phyloP scores from a whole-genome alignment of 2,329 filamentous ascomycete genomes.

The Fusarium sp. region DNA sequence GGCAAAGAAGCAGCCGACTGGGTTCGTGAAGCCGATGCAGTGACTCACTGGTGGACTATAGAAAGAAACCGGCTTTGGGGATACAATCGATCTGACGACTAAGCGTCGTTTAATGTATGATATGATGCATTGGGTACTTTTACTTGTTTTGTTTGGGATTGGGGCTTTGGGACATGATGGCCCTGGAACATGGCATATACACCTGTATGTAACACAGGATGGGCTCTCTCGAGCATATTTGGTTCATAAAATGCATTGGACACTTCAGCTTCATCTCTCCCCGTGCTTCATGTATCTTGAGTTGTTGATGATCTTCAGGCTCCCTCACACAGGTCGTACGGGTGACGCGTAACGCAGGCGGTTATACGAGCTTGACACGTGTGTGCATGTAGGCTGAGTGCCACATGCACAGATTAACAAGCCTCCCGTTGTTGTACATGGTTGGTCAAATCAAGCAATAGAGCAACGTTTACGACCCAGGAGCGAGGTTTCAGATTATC shows the following conservation, averaged over 20 bases:
- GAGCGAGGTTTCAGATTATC: neutral
- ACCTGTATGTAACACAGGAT: slow-evolving; percentile 12
- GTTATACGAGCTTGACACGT: neutral
- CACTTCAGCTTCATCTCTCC: neutral
- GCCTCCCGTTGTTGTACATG: neutral
- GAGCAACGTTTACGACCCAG: neutral
- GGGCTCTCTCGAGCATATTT: slow-evolving; percentile 27
- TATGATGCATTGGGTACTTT: slow-evolving; percentile 30
- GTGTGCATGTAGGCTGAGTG: neutral
- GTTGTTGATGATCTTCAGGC: neutral
- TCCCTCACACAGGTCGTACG: neutral
- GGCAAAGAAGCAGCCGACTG: slow-evolving; percentile 43
- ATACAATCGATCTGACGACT: slow-evolving; percentile 29
- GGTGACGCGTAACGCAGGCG: slow-evolving; percentile 1
- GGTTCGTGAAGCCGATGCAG: slow-evolving; percentile 38
- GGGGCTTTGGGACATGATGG: slow-evolving; percentile 22
- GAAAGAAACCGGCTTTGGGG: slow-evolving; percentile 38
- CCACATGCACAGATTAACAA: neutral
- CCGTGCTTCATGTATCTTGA: neutral
- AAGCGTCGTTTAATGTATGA: slow-evolving; percentile 23
- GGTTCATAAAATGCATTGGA: slow-evolving; percentile 3
- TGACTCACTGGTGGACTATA: slow-evolving; percentile 36
- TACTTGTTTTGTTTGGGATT: slow-evolving; percentile 2
- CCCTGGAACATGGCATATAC: slow-evolving; percentile 31
- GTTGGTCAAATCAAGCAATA: slow-evolving; percentile 2